These are phyloP conservation scores for Ogataea pilisensis DNA, from an alignment of 805 yeast genomes.

Conservation along the genomic window DNA sequence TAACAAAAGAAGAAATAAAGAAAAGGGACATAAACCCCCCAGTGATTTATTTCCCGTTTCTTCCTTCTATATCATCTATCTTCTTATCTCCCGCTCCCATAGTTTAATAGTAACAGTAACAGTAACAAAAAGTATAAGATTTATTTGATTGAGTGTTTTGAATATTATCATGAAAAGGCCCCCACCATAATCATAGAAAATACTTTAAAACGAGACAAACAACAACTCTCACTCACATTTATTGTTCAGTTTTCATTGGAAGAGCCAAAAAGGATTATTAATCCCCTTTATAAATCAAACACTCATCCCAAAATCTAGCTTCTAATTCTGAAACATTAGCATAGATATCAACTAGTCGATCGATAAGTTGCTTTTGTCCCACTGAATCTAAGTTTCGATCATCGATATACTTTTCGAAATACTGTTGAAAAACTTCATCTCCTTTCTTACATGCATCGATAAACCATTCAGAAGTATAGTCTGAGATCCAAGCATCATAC, in stretches of 20 bases:
- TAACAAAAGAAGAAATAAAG: too few species aligned
- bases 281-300: slow-evolving; percentile 8
- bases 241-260: too few species aligned
- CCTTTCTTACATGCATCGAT: slow-evolving; percentile 50
- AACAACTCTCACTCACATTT: too few species aligned
- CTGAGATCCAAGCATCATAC: slow-evolving; percentile 54
- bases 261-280: neutral
- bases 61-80: too few species aligned
- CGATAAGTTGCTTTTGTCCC: slow-evolving; percentile 34
- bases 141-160: too few species aligned
- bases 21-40: too few species aligned
- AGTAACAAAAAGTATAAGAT: too few species aligned
- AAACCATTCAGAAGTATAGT: slow-evolving; percentile 59
- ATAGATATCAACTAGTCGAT: slow-evolving; percentile 52
- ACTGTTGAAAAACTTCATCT: slow-evolving; percentile 13
- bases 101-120: too few species aligned
- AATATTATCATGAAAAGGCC: too few species aligned
- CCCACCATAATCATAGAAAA: neutral
- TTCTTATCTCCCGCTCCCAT: too few species aligned
- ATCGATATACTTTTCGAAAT: slow-evolving; percentile 25
- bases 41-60: too few species aligned
- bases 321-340: slow-evolving; percentile 58
- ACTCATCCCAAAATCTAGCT: slow-evolving; percentile 62
- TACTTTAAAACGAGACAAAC: too few species aligned
- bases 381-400: slow-evolving; percentile 37